These are phyloP conservation scores for Cladosporium sp. DNA, from an alignment of 2,329 filamentous ascomycete species.

Conservation along the genomic window DNA sequence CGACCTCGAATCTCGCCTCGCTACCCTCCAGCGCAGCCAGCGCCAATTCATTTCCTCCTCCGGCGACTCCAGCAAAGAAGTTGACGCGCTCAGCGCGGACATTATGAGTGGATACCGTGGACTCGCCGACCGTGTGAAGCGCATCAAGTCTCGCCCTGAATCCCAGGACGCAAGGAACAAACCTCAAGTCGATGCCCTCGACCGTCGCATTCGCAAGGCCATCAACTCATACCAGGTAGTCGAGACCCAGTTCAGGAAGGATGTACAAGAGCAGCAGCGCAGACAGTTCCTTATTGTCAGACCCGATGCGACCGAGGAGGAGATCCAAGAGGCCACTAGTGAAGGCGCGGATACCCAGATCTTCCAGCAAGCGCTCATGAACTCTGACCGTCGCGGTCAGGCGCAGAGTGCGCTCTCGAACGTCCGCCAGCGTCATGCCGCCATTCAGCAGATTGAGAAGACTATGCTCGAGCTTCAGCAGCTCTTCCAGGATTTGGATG, in stretches of 20 bases:
- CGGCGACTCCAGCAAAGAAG: slow-evolving; percentile 61
- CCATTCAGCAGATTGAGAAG: slow-evolving; percentile 87
- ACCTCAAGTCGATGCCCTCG: slow-evolving; percentile 77
- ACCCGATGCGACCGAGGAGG: slow-evolving; percentile 71
- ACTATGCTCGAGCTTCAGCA: slow-evolving; percentile 85
- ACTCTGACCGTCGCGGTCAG: slow-evolving; percentile 77
- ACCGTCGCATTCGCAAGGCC: slow-evolving; percentile 75
- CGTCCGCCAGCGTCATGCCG: slow-evolving; percentile 79
- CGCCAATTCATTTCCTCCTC: slow-evolving; percentile 70
- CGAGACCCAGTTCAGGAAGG: slow-evolving; percentile 77
- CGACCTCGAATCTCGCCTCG: slow-evolving; percentile 70
- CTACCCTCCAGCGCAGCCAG: slow-evolving; percentile 70
- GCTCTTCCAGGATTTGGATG: slow-evolving; percentile 87
- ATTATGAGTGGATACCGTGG: slow-evolving; percentile 82
- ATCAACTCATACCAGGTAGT: slow-evolving; percentile 80
- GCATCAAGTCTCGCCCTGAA: slow-evolving; percentile 77
- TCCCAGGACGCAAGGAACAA: slow-evolving; percentile 71
- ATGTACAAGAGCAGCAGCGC: slow-evolving; percentile 78
- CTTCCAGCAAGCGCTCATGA: slow-evolving; percentile 83
- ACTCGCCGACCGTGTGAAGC: slow-evolving; percentile 75
- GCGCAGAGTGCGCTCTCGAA: slow-evolving; percentile 76
- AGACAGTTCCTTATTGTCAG: slow-evolving; percentile 81
- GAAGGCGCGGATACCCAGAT: slow-evolving; percentile 72
- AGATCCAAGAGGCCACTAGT: slow-evolving; percentile 76
- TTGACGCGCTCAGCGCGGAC: slow-evolving; percentile 72